Evolutionary conservation across 345 rosid species (phyloP).

Genomic region (Camelina laxa): DNA sequence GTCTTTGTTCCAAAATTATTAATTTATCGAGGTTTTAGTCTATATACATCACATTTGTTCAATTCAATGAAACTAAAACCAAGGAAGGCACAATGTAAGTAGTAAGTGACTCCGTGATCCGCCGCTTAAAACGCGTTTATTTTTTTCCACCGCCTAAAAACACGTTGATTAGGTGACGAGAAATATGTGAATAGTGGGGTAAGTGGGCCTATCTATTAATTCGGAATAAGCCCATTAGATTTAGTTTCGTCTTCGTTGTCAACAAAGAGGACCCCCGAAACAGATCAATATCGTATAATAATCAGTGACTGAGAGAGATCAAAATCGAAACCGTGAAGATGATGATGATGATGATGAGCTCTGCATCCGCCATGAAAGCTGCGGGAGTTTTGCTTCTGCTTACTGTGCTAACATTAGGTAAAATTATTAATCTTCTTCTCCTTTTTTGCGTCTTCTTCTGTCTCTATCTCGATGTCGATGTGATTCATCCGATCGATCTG

Average conservation of each 20-base stretch:
- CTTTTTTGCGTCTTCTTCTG: background rate
- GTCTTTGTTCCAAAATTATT: no score
- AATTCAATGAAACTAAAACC: background rate
- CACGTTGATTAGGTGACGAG: background rate
- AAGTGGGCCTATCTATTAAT: slow-evolving; percentile 1
- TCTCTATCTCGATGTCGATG: background rate
- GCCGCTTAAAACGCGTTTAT: background rate
- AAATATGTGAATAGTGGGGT: slow-evolving; percentile 16
- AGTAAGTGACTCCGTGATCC: background rate
- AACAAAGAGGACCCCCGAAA: background rate
- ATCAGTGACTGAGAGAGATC: slow-evolving; percentile 21
- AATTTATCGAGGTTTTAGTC: no score
- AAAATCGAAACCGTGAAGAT: slow-evolving; percentile 7
- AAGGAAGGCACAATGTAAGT: background rate
- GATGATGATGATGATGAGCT: slow-evolving; percentile 31
- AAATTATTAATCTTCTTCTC: background rate
- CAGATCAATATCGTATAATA: slow-evolving; percentile 12
- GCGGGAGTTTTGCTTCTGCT: slow-evolving; percentile 44
- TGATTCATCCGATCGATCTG: background rate
- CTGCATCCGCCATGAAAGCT: slow-evolving; percentile 43
- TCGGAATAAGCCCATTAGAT: background rate
- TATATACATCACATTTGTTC: slow-evolving; percentile 8
- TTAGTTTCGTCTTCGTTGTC: background rate
- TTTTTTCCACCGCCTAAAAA: background rate
- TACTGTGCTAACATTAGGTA: slow-evolving; percentile 48